Evolutionary conservation across 192 early-diverging fungal species (phyloP).

Genomic region (Cladochytrium replicatum): DNA sequence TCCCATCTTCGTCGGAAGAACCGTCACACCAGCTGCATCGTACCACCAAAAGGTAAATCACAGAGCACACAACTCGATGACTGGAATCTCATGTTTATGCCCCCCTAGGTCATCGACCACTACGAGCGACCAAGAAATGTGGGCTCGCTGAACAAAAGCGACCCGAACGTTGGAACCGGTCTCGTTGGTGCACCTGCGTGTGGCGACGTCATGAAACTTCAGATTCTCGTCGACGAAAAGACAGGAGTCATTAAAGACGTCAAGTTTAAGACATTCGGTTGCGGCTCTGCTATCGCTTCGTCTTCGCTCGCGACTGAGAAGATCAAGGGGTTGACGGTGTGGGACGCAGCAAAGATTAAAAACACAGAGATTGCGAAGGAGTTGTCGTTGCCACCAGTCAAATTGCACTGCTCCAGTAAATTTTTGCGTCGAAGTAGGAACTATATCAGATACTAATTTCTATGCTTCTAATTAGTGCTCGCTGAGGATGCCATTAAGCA

Average conservation of each 20-base stretch:
- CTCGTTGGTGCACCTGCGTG: slow-evolving; percentile 60
- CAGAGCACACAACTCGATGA: too few relatives aligned
- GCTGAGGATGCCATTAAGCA: slow-evolving; percentile 99
- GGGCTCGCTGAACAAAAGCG: slow-evolving; percentile 78
- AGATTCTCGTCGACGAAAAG: slow-evolving; percentile 90
- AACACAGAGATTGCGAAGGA: slow-evolving; percentile 98
- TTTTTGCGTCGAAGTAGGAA: slow-evolving; percentile 10
- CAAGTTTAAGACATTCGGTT: slow-evolving; percentile 98
- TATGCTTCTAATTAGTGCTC: slow-evolving; percentile 59
- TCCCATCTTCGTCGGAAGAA: too few relatives aligned
- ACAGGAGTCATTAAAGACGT: slow-evolving; percentile 88
- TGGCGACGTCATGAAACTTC: slow-evolving; percentile 62
- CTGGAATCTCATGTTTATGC: too few relatives aligned
- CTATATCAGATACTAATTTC: slow-evolving; percentile 8
- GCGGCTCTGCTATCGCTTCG: slow-evolving; percentile 93
- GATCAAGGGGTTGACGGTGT: slow-evolving; percentile 86
- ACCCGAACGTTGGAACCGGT: slow-evolving; percentile 91
- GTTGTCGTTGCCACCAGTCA: slow-evolving; percentile 88
- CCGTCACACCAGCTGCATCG: too few relatives aligned
- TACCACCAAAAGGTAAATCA: too few relatives aligned
- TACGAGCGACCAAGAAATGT: slow-evolving; percentile 95
- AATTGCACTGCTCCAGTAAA: slow-evolving; percentile 95
- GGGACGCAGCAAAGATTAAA: slow-evolving; percentile 84
- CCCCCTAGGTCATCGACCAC: slow-evolving; percentile 98
- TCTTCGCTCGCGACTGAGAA: slow-evolving; percentile 87